Evolutionary conservation across 768 basidiomycete species (phyloP).

Genomic region (Serendipita vermifera): DNA sequence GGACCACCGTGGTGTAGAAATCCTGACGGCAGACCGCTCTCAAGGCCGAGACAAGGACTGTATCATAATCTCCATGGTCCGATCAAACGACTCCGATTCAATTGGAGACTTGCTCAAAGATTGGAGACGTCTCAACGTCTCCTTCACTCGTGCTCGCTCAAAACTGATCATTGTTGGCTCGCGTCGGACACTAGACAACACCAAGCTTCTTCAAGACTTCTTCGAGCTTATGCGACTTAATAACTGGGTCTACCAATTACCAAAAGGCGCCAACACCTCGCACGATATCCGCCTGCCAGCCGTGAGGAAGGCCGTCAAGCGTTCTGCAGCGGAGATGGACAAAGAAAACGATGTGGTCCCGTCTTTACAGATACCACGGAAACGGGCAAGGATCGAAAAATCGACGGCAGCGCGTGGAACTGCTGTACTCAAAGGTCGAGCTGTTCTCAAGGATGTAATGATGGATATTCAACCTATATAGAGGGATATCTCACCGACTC

Average conservation of each 20-base stretch:
- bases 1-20: slow-evolving; percentile 49
- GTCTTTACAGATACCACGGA: background rate
- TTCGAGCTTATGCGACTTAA: slow-evolving; percentile 59
- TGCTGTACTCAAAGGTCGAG: slow-evolving; percentile 12
- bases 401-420: background rate
- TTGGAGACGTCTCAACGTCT: slow-evolving; percentile 94
- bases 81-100: slow-evolving; percentile 65
- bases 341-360: slow-evolving; percentile 9
- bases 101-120: slow-evolving; percentile 88
- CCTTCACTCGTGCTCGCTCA: slow-evolving; percentile 81
- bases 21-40: slow-evolving; percentile 83
- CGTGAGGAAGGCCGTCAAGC: background rate
- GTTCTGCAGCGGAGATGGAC: background rate
- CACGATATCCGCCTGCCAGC: slow-evolving; percentile 26
- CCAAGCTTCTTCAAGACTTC: slow-evolving; percentile 57
- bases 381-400: slow-evolving; percentile 5
- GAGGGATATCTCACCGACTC: background rate
- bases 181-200: slow-evolving; percentile 52
- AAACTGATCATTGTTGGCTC: slow-evolving; percentile 91
- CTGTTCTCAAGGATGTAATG: slow-evolving; percentile 13
- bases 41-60: slow-evolving; percentile 95
- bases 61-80: slow-evolving; percentile 83
- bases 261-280: slow-evolving; percentile 36
- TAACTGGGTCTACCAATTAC: slow-evolving; percentile 58
- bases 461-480: background rate